Conservation (phyloP, 441 rosid genomes). For the Corymbia citriodora region DNA sequence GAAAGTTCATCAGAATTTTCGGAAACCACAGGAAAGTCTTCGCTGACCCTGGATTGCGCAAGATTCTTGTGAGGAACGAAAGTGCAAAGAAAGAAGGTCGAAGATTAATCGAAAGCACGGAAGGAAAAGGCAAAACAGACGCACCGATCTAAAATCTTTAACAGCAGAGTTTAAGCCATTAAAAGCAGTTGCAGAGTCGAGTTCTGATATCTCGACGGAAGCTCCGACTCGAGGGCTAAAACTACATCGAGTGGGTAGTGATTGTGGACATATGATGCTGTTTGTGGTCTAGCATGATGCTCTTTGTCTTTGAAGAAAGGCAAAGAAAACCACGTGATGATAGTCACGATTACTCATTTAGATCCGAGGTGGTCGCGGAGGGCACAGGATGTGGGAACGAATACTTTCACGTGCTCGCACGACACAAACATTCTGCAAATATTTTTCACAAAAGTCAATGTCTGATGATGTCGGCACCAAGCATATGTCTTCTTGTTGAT, state of each 20-base stretch:
- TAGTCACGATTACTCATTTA: neutral
- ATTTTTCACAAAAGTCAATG: neutral
- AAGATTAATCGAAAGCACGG: neutral
- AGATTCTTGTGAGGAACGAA: neutral
- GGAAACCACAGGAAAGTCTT: neutral
- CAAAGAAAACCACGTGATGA: neutral
- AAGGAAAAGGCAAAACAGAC: neutral
- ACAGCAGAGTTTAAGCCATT: neutral
- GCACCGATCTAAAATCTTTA: no score
- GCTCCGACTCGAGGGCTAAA: neutral
- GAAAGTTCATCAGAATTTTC: neutral
- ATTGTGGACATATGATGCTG: neutral
- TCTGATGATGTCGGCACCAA: neutral
- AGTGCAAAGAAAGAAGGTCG: neutral
- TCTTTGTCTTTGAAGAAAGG: fast-evolving
- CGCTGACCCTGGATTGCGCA: neutral
- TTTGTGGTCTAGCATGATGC: fast-evolving
- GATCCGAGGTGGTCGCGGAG: neutral
- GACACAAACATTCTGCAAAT: neutral
- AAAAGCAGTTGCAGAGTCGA: neutral
- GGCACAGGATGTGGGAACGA: neutral
- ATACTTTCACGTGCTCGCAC: neutral
- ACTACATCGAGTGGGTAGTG: neutral
- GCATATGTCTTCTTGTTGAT: neutral
- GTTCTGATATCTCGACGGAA: neutral